Base-by-base conservation (phyloP, 2,329 filamentous ascomycete species). In the Colletotrichum limetticola region DNA sequence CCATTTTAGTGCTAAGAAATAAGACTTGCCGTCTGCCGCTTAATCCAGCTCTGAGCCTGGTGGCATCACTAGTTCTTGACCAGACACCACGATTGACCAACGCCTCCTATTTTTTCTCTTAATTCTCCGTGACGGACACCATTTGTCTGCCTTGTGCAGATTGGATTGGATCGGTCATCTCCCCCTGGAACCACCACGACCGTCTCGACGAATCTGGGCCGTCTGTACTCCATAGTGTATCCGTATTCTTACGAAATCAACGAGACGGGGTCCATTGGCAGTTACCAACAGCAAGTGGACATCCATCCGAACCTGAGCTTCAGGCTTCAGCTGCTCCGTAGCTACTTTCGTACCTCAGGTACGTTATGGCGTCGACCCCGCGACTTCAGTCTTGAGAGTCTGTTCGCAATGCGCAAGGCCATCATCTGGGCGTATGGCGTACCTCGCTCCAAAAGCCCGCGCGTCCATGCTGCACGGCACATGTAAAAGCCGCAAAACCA, bases 131-230 rank as follows among this genome's bases (percentile, higher is more conserved):
- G 66, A 62, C 55, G 70, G 60, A 56, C 32, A 60, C 26, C 49
- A 35, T 59, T 14, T 71, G 30, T 35, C 37, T 55, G 24, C 24
- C 16, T 22, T 22, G 28, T 35, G 46, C 55, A 59, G 66, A 42
- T 62, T 68, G 53, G 35, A 57, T 57, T 58, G 65, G 58, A 68
- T 53, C 69, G 52, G 58, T 72, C 69, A 68, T 68, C 69, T 68
- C 22, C 58, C 49, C 65, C 65, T 62, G 64, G 64, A 52, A 49
- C 68, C 68, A 62, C 57, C n/a, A 19, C 16, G 14, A n/a, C 24
- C 14, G 59, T 49, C 37, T 62, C 58, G 16, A 53, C 42, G 60
- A 26, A 63, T 53, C 28, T 63, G 46, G 42, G 42, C 19, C 37
- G 11, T 62, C 14, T 28, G 60, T 11, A 35, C 32, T 35, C 32